phyloP scores from a whole-genome alignment of 139 green algal species.

The Chlorella sp. region DNA sequence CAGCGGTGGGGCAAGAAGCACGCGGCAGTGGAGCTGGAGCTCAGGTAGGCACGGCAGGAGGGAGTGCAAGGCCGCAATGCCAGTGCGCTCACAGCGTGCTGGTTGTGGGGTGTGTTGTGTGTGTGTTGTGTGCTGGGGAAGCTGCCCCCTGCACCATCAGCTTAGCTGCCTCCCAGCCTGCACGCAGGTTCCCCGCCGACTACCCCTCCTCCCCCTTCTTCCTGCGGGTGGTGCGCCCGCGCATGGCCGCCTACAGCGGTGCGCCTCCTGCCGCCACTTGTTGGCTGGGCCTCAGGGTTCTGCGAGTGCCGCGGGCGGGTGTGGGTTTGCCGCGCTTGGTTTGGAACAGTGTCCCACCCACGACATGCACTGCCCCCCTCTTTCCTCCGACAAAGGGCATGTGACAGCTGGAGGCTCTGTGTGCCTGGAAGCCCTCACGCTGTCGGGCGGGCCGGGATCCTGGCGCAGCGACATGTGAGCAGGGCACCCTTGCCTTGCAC shows the following conservation, averaged over 20 bases:
- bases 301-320: too few species aligned
- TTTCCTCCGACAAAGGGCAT: not conserved
- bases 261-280: not conserved
- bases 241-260: not conserved
- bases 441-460: not conserved
- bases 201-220: constrained; percentile 5
- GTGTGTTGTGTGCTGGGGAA: too few species aligned
- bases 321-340: too few species aligned
- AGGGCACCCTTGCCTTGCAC: not conserved
- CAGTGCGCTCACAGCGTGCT: too few species aligned
- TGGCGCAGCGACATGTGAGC: not conserved
- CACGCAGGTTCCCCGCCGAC: not conserved
- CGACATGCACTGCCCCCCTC: not conserved
- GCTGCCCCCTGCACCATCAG: too few species aligned
- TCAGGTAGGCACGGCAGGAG: not conserved
- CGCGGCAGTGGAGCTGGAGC: not conserved
- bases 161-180: not conserved
- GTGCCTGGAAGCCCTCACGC: constrained; percentile 1
- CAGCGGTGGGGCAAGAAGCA: not conserved
- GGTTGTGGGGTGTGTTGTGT: too few species aligned
- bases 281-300: not conserved
- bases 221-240: not conserved
- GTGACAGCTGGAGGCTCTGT: not conserved
- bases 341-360: too few species aligned
- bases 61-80: not conserved